Percentiles rank a stretch among this genome's conserved stretches.
phyloP scores from a whole-genome alignment of 768 basidiomycete species.

The Hericium erinaceus region DNA sequence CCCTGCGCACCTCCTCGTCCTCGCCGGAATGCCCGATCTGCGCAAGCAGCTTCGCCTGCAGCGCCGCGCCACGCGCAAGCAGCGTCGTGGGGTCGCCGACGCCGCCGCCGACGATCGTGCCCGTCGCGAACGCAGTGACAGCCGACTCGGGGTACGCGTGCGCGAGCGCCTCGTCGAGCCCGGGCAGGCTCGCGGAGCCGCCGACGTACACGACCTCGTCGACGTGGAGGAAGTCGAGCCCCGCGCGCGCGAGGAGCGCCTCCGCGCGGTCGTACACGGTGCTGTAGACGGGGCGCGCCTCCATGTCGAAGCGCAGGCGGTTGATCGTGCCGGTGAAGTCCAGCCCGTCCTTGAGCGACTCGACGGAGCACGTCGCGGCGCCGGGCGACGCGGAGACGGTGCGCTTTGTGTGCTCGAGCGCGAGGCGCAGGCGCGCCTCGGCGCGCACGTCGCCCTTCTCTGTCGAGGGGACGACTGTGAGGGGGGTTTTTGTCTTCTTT shows the following conservation, averaged over 20 bases:
- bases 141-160: conserved; percentile 54
- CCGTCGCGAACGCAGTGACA: conserved; percentile 54
- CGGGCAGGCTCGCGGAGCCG: conserved; percentile 65
- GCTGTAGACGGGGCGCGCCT: conserved; percentile 48
- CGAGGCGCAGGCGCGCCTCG: conserved; percentile 86
- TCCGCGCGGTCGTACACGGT: conserved; percentile 41
- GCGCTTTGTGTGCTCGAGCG: conserved; percentile 91
- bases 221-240: conserved; percentile 54
- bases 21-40: conserved; percentile 33
- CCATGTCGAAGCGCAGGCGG: conserved; percentile 36
- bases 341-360: conserved; percentile 87
- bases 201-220: conserved; percentile 80
- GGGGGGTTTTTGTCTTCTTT: conserved; percentile 81
- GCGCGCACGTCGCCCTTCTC: conserved; percentile 66
- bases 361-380: conserved; percentile 86
- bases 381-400: conserved; percentile 73
- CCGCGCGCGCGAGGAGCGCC: conserved; percentile 41
- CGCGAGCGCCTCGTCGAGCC: conserved; percentile 51
- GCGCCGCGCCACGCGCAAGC: conserved; percentile 65
- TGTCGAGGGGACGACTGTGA: conserved; percentile 54
- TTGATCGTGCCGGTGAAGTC: conserved; percentile 76
- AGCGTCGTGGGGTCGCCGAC: conserved; percentile 72
- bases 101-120: conserved; percentile 64
- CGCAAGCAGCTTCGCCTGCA: conserved; percentile 60
- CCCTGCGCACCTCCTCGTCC: conserved; percentile 39